These are phyloP conservation scores for Solanum arcanum DNA, from an alignment of 257 asterid genomes.

Conservation along the genomic window DNA sequence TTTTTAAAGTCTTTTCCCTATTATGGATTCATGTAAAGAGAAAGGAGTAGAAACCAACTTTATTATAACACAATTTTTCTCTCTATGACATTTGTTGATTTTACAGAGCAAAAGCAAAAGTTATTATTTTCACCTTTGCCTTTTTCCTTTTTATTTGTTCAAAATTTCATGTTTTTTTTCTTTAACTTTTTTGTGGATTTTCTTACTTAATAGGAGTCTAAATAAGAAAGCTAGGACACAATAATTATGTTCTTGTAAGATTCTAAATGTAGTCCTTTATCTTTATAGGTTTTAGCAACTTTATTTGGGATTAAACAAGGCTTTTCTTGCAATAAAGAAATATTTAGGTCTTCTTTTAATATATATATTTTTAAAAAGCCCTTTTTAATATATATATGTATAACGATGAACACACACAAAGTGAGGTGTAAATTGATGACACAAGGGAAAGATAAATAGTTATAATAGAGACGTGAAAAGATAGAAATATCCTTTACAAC, in stretches of 20 bases:
- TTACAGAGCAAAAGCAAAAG: conserved; percentile 28
- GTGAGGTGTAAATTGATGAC: too few relatives aligned
- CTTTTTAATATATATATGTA: background rate
- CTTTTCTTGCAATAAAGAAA: background rate
- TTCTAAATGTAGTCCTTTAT: background rate
- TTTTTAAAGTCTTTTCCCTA: background rate
- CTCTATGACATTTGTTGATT: background rate
- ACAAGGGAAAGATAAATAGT: too few relatives aligned
- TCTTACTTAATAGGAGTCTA: background rate
- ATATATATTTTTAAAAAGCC: too few relatives aligned
- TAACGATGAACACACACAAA: too few relatives aligned
- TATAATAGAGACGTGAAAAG: too few relatives aligned
- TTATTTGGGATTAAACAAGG: background rate
- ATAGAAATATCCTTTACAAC: too few relatives aligned
- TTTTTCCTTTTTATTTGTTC: conserved; percentile 10
- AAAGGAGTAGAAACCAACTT: background rate
- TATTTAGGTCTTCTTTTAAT: background rate
- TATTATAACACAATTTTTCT: background rate
- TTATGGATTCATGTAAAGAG: background rate
- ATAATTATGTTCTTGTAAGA: background rate
- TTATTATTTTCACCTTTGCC: conserved; percentile 15
- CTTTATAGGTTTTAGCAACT: background rate
- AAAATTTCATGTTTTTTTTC: background rate
- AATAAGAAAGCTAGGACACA: background rate
- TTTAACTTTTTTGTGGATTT: background rate